A percentile compares a stretch with the other conserved stretches of the same genome.
Conservation (phyloP, 768 basidiomycete species). For the Suillus paluster region DNA sequence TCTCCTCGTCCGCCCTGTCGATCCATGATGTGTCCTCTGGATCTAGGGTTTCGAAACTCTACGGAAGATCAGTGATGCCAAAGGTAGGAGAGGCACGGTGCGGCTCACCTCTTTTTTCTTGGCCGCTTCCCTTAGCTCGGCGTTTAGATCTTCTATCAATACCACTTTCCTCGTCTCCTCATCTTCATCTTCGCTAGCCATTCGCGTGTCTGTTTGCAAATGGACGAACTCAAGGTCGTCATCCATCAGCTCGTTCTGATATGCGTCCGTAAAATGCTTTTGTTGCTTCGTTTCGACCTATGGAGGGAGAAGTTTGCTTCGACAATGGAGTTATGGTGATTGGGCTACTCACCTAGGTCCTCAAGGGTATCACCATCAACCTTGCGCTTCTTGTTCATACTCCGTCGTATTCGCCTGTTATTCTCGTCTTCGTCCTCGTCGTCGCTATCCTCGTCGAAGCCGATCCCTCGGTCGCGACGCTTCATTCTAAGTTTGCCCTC, state of each 20-base stretch:
- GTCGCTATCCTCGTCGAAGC: slow-evolving; percentile 69
- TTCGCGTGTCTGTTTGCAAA: slow-evolving; percentile 41
- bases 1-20: slow-evolving; percentile 40
- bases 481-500: slow-evolving; percentile 69
- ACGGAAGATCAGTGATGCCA: slow-evolving; percentile 11
- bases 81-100: background rate
- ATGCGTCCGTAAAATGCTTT: slow-evolving; percentile 66
- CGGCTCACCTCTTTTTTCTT: slow-evolving; percentile 35
- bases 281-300: slow-evolving; percentile 65
- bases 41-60: slow-evolving; percentile 34
- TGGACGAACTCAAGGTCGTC: slow-evolving; percentile 59
- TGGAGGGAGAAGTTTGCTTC: slow-evolving; percentile 9
- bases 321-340: background rate
- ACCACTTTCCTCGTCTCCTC: slow-evolving; percentile 35
- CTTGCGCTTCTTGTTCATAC: slow-evolving; percentile 60
- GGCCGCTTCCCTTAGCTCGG: slow-evolving; percentile 37
- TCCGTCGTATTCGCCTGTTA: slow-evolving; percentile 47
- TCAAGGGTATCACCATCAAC: slow-evolving; percentile 69
- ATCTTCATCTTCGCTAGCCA: slow-evolving; percentile 30
- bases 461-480: slow-evolving; percentile 60
- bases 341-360: slow-evolving; percentile 53
- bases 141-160: slow-evolving; percentile 36
- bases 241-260: slow-evolving; percentile 53
- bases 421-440: slow-evolving; percentile 66
- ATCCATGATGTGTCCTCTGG: slow-evolving; percentile 50